Evolutionary conservation across 2,329 filamentous ascomycete genomes (phyloP).

Genomic region (Arachnopeziza araneosa): DNA sequence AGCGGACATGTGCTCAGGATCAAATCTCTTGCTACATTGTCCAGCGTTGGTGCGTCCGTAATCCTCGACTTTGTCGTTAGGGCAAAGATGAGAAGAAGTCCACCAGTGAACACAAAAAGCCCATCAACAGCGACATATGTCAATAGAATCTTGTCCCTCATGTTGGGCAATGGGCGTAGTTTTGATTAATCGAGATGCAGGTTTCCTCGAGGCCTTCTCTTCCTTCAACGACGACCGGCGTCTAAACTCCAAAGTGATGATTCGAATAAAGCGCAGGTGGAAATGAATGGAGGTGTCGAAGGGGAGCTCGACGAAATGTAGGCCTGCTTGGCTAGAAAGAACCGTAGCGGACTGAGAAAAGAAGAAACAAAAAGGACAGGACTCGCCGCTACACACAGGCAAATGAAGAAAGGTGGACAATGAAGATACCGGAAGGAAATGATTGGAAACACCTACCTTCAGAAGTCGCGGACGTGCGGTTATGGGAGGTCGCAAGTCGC

Average conservation of each 20-base stretch:
- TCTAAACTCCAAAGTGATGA: slow-evolving; percentile 10
- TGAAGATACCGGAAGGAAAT: slow-evolving; percentile 7
- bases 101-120: slow-evolving; percentile 46
- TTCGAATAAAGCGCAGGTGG: slow-evolving; percentile 2
- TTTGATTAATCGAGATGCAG: background rate
- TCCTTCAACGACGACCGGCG: slow-evolving; percentile 27
- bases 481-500: slow-evolving; percentile 5
- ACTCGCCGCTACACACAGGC: slow-evolving; percentile 1
- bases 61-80: slow-evolving; percentile 41
- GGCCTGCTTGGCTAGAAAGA: background rate
- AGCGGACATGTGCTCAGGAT: slow-evolving; percentile 47
- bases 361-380: slow-evolving; percentile 13
- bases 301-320: slow-evolving; percentile 5
- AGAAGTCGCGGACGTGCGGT: slow-evolving; percentile 7
- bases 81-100: slow-evolving; percentile 47
- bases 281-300: slow-evolving; percentile 12
- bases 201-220: slow-evolving; percentile 2
- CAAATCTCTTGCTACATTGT: slow-evolving; percentile 45
- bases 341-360: slow-evolving; percentile 9
- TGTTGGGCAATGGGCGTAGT: slow-evolving; percentile 31
- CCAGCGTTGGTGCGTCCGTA: slow-evolving; percentile 36
- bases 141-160: slow-evolving; percentile 44
- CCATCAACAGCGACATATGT: slow-evolving; percentile 45
- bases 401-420: slow-evolving; percentile 5
- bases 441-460: slow-evolving; percentile 21